Conservation (phyloP, 768 basidiomycete genomes). For the Rhizopogon salebrosus region DNA sequence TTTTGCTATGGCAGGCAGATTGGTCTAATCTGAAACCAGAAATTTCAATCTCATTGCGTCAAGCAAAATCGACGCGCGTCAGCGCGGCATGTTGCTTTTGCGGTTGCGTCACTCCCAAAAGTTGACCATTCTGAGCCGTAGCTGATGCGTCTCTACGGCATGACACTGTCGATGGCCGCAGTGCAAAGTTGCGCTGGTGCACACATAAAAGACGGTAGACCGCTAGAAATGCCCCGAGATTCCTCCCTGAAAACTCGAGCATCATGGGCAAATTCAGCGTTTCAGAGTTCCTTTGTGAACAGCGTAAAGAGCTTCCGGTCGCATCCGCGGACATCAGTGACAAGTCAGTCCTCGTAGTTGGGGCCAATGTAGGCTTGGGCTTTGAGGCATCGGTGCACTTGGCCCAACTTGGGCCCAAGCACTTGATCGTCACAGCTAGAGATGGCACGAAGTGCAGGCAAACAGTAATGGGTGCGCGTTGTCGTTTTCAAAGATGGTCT, state of each 20-base stretch:
- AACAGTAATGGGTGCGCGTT: conserved; percentile 11
- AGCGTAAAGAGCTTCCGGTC: conserved; percentile 11
- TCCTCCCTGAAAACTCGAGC: no score
- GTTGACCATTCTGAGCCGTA: no score
- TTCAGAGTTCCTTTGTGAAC: conserved; percentile 17
- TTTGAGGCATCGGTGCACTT: conserved; percentile 28
- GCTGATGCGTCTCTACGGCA: background rate
- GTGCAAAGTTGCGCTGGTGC: background rate
- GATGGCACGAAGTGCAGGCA: conserved; percentile 21
- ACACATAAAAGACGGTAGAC: background rate
- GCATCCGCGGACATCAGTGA: conserved; percentile 32
- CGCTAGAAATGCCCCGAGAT: background rate
- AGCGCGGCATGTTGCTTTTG: no score
- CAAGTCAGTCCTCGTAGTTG: conserved; percentile 44
- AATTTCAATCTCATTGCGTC: no score
- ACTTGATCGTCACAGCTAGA: conserved; percentile 30
- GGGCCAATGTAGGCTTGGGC: conserved; percentile 41
- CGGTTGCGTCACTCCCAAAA: no score
- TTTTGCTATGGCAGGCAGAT: no score
- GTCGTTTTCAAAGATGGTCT: background rate
- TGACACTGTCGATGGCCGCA: background rate
- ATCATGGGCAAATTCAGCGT: conserved; percentile 12
- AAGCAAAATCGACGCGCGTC: no score
- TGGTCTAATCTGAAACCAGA: no score
- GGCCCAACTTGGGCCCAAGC: conserved; percentile 23